These are phyloP conservation scores for Diphasiastrum complanatum DNA, from an alignment of 83 land plant genomes.

Conservation along the genomic window DNA sequence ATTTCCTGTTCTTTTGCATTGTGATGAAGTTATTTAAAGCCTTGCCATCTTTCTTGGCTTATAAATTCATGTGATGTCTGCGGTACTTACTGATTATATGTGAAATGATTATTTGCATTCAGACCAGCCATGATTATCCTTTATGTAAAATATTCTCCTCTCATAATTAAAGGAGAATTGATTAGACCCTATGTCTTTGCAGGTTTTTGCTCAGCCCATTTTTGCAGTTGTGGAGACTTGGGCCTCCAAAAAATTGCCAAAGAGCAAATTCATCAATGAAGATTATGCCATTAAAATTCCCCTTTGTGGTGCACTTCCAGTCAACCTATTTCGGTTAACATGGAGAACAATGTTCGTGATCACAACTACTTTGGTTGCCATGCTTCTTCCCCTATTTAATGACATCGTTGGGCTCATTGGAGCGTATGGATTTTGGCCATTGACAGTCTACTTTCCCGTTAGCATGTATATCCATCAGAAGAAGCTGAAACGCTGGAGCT, in stretches of 20 bases:
- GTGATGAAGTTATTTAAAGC: no score
- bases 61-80: no score
- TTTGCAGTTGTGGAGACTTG: conserved; percentile 14
- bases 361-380: conserved; percentile 21
- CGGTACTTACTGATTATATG: no score
- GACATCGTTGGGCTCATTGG: conserved; percentile 17
- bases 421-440: conserved; percentile 25
- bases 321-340: conserved; percentile 17
- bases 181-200: neutral
- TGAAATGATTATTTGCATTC: no score
- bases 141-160: no score
- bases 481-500: conserved; percentile 1
- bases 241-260: conserved; percentile 10
- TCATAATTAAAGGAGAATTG: no score
- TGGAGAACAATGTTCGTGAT: conserved; percentile 19
- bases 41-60: no score
- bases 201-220: conserved; percentile 26
- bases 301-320: neutral
- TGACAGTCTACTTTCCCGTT: conserved; percentile 24
- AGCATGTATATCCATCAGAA: conserved; percentile 13
- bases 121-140: no score
- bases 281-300: conserved; percentile 7
- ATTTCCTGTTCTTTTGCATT: no score
- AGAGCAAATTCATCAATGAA: conserved; percentile 11
- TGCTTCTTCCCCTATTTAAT: conserved; percentile 29